A percentile compares a stretch with the other conserved stretches of the same genome.
Conservation (phyloP, 2,329 filamentous ascomycete genomes). For the Keithomyces neogunnii region DNA sequence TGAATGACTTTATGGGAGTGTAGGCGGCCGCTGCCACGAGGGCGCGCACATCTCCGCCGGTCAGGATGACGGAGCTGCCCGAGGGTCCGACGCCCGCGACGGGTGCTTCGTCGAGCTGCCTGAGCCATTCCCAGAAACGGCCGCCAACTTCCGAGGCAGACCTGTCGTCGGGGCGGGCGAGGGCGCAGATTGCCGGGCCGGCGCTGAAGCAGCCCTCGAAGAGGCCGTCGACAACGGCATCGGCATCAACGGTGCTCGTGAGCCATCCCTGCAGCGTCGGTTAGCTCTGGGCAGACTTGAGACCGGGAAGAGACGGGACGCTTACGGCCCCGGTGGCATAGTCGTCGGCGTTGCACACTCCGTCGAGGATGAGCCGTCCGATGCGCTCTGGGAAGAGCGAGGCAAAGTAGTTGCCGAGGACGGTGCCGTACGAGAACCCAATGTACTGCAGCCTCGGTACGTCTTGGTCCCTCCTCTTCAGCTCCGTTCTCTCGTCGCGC, state of each 20-base stretch:
- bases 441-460: conserved; percentile 33
- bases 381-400: conserved; percentile 27
- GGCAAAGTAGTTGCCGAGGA: conserved; percentile 26
- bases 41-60: conserved; percentile 19
- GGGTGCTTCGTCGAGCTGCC: conserved; percentile 14
- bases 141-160: conserved; percentile 16
- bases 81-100: conserved; percentile 8
- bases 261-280: conserved; percentile 21
- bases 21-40: conserved; percentile 23
- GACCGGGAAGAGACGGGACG: not conserved
- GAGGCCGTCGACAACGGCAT: conserved; percentile 24
- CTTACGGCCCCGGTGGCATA: conserved; percentile 22
- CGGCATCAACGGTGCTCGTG: conserved; percentile 27
- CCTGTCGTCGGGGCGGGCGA: conserved; percentile 17
- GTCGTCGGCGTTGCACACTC: conserved; percentile 27
- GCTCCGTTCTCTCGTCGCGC: not conserved
- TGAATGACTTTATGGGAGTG: conserved; percentile 13
- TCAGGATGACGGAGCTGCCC: conserved; percentile 19
- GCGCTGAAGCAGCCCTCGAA: conserved; percentile 26
- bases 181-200: conserved; percentile 18
- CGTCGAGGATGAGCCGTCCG: conserved; percentile 33
- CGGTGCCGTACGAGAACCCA: conserved; percentile 38
- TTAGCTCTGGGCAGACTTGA: not conserved
- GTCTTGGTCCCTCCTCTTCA: conserved; percentile 6
- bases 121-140: conserved; percentile 17